phyloP scores from a whole-genome alignment of 306 rosid genomes.

The Cucumis cinereus region DNA sequence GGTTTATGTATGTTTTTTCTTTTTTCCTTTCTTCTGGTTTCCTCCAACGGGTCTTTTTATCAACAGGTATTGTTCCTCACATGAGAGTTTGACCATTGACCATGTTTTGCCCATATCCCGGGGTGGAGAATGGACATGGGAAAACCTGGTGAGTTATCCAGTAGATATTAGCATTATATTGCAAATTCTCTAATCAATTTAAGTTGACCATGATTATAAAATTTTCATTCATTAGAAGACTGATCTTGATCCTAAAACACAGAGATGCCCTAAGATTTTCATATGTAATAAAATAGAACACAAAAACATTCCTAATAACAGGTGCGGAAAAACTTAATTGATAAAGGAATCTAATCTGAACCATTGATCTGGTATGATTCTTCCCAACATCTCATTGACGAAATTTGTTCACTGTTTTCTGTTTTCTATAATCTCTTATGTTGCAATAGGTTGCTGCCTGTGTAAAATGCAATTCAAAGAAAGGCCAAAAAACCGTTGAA shows the following conservation, averaged over 20 bases:
- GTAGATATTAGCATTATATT: not conserved
- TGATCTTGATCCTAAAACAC: not conserved
- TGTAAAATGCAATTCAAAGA: constrained; percentile 71
- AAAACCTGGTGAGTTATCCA: constrained; percentile 57
- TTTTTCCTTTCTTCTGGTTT: not conserved
- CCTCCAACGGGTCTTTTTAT: constrained; percentile 11
- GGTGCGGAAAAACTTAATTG: not conserved
- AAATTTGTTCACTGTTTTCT: not conserved
- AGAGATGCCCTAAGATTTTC: not conserved
- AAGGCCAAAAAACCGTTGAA: constrained; percentile 66
- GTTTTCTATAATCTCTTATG: constrained; percentile 7
- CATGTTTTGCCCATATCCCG: constrained; percentile 63
- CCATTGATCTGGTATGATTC: not conserved
- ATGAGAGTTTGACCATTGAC: constrained; percentile 82
- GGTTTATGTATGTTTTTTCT: not conserved
- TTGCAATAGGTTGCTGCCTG: constrained; percentile 75
- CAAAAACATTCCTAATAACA: not conserved
- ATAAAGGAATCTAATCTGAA: not conserved
- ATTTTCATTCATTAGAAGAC: not conserved
- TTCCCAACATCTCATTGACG: not conserved
- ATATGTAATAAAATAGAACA: not conserved
- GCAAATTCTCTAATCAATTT: not conserved
- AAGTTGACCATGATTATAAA: not conserved
- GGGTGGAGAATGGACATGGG: constrained; percentile 97
- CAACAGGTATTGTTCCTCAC: constrained; percentile 76